Evolutionary conservation across 768 basidiomycete species (phyloP).

Genomic region (Tubosaeta sp.): DNA sequence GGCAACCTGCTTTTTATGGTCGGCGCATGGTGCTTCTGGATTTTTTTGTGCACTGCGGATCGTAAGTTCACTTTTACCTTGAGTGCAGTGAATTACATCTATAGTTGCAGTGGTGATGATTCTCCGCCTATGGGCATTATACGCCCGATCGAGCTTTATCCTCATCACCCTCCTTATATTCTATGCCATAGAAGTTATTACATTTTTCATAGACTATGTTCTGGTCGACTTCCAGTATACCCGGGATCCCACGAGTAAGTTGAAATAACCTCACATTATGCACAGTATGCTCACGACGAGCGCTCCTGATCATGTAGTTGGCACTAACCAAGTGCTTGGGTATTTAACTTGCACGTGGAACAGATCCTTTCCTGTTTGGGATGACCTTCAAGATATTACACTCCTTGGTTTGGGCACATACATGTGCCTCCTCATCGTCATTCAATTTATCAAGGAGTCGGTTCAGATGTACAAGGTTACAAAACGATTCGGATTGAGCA

Average conservation of each 20-base stretch:
- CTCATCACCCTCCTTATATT: background rate
- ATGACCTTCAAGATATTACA: background rate
- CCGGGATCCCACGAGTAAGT: background rate
- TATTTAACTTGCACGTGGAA: background rate
- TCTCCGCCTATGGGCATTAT: background rate
- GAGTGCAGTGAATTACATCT: background rate
- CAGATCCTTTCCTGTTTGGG: background rate
- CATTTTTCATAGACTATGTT: background rate
- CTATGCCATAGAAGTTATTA: background rate
- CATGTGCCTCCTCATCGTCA: background rate
- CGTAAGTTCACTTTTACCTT: background rate
- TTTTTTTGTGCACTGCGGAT: background rate
- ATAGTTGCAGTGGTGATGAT: background rate
- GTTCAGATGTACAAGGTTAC: no score
- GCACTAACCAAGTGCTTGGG: background rate
- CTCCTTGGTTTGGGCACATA: background rate
- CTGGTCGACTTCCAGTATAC: background rate
- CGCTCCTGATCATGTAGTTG: background rate
- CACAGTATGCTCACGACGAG: background rate
- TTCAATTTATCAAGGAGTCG: no score
- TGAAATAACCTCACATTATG: background rate
- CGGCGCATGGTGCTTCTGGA: background rate
- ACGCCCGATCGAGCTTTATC: background rate
- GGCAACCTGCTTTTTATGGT: background rate
- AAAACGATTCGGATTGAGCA: no score